Base-by-base conservation (phyloP, 768 basidiomycete genomes). In the Rhodotorula paludigena region DNA sequence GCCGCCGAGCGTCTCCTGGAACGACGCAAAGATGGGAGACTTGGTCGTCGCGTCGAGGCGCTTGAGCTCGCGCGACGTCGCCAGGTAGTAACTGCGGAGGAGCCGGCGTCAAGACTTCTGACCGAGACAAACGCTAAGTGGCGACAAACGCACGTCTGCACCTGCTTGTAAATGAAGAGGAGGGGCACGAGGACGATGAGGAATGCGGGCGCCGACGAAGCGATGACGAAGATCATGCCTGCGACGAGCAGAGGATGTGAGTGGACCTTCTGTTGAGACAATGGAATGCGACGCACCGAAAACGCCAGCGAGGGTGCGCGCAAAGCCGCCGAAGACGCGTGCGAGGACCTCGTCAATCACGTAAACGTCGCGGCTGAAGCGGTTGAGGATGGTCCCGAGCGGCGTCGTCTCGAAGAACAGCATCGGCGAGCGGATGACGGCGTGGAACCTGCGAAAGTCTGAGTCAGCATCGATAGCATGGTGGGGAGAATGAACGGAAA, bases 341-440 rank as follows among this genome's bases (percentile, higher is more conserved):
- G 85, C 86, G 30, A 96, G 83, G 15, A 90, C 80, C 75, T 90
- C 87, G 79, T 96, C 92, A 25, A 94, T 75, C 18, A 81, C 79
- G 60, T 79, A 77, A 21, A 81, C 45, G 74, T 98, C 94, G 5
- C 91, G 85, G 6, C 90, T 90, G 79, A 97, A 97, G 35, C 96
- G 78, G 78, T 96, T 97, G 58, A 97, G 77, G 60, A 93, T 88
- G 15, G 91, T 84, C 71, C 91, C 91, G 23, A 84, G 86, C 3
- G 92, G 93, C 0, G 92, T 96, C 60, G 83, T 79, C 77, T 96
- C 93, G 76, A 96, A 98, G 81, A 90, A 97, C 72, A 84, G 53
- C 73, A 76, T 74, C 7, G 75, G 75, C 0, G 90, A 87, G 33
- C 83, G 84, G 81, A 98, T 85, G 41, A 98, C 82, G 5, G 90